phyloP scores from a whole-genome alignment of 129 eudicot genomes.

The Pseudognaphalium luteoalbum region DNA sequence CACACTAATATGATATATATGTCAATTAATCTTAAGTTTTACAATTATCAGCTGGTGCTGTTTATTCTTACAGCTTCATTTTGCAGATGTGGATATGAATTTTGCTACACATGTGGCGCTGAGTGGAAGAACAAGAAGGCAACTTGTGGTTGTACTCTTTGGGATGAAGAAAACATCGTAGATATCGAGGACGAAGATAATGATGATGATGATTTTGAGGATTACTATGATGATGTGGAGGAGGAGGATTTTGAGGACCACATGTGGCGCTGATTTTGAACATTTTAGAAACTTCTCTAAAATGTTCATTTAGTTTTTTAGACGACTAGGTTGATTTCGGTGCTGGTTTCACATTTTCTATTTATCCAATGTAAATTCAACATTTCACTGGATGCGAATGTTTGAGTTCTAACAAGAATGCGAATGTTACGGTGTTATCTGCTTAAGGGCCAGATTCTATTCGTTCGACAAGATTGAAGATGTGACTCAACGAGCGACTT shows the following conservation, averaged over 20 bases:
- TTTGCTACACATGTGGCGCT: constrained; percentile 92
- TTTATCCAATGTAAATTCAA: neutral
- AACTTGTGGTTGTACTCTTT: constrained; percentile 70
- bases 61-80: neutral
- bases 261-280: no score
- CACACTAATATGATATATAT: neutral
- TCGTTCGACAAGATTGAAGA: no score
- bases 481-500: no score
- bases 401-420: no score
- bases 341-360: neutral
- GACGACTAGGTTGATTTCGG: neutral
- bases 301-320: neutral
- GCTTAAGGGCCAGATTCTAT: no score
- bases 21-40: neutral
- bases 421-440: no score
- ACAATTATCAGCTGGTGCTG: neutral
- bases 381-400: neutral
- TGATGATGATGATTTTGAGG: constrained; percentile 28
- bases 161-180: constrained; percentile 58
- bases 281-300: neutral
- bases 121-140: constrained; percentile 80
- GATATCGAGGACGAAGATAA: constrained; percentile 34
- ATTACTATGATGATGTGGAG: neutral
- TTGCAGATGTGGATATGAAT: constrained; percentile 77
- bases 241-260: no score